phyloP scores from a whole-genome alignment of 2,329 filamentous ascomycete species.

The Paracorniculantispora psalliotae region DNA sequence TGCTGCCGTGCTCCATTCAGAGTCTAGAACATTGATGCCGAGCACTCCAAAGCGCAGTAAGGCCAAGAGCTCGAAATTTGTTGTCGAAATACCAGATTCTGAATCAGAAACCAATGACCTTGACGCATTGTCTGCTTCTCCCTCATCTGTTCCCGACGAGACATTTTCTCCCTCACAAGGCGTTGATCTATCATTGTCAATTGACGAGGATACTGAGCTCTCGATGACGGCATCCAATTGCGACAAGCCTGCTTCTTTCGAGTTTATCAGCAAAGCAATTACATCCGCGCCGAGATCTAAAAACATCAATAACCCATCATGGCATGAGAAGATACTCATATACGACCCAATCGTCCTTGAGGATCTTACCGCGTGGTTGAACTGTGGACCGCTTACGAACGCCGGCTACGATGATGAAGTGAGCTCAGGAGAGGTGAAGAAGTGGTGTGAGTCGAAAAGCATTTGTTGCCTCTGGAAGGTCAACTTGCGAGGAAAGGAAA shows the following conservation, averaged over 20 bases:
- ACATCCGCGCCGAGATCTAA: constrained; percentile 44
- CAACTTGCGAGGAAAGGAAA: constrained; percentile 45
- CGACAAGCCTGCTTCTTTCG: constrained; percentile 42
- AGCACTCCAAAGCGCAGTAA: constrained; percentile 17
- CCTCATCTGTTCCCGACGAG: constrained; percentile 30
- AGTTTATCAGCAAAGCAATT: constrained; percentile 51
- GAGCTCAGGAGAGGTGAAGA: constrained; percentile 63
- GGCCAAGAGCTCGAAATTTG: constrained; percentile 16
- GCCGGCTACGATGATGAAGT: constrained; percentile 64
- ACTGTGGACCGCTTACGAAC: constrained; percentile 59
- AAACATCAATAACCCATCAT: constrained; percentile 55
- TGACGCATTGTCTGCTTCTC: constrained; percentile 24
- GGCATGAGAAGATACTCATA: constrained; percentile 89
- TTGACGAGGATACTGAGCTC: constrained; percentile 41
- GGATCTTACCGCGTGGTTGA: constrained; percentile 79
- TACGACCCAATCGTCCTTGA: constrained; percentile 89
- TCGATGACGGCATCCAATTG: constrained; percentile 35
- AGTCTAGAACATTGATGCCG: not conserved
- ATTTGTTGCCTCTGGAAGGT: constrained; percentile 76
- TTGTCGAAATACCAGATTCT: constrained; percentile 49
- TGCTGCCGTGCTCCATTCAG: not conserved
- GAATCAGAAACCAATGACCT: constrained; percentile 34
- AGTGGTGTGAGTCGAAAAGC: constrained; percentile 84
- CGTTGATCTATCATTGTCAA: constrained; percentile 39
- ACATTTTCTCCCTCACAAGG: constrained; percentile 40